Evolutionary conservation across 805 yeast species (phyloP).

Genomic region (Candida vaughaniae): DNA sequence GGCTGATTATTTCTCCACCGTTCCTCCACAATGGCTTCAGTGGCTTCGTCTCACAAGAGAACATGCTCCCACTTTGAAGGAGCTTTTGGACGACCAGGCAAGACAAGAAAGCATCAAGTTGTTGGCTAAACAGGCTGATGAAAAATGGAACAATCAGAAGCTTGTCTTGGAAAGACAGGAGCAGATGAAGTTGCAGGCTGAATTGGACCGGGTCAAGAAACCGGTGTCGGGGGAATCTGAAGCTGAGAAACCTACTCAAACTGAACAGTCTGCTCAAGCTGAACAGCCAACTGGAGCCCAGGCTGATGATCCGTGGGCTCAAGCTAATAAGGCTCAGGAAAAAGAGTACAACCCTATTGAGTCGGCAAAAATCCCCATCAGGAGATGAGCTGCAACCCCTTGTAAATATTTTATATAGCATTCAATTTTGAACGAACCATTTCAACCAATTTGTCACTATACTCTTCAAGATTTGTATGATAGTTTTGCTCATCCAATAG

Average conservation of each 20-base stretch:
- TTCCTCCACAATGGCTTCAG: constrained; percentile 74
- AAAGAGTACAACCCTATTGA: constrained; percentile 32
- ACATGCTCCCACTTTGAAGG: constrained; percentile 60
- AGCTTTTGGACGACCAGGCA: constrained; percentile 55
- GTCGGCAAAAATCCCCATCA: constrained; percentile 38
- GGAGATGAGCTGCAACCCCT: constrained; percentile 16
- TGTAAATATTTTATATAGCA: constrained; percentile 2
- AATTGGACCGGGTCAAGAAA: constrained; percentile 26
- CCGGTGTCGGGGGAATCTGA: not conserved
- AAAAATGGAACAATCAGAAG: constrained; percentile 40
- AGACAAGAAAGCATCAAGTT: constrained; percentile 54
- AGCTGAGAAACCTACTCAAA: not conserved
- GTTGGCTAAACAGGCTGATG: constrained; percentile 48
- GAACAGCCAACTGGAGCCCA: not conserved
- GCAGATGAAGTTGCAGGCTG: constrained; percentile 26
- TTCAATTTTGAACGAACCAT: constrained; percentile 26
- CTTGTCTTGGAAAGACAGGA: constrained; percentile 32
- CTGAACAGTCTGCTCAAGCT: not conserved
- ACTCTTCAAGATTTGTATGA: no score
- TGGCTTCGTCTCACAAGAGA: constrained; percentile 72
- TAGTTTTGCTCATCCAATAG: no score
- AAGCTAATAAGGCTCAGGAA: constrained; percentile 25
- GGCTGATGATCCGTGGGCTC: constrained; percentile 32
- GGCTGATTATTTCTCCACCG: constrained; percentile 58
- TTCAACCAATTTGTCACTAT: constrained; percentile 37